These are phyloP conservation scores for Tolypocladium amazonense DNA, from an alignment of 2,329 filamentous ascomycete species.

Conservation along the genomic window DNA sequence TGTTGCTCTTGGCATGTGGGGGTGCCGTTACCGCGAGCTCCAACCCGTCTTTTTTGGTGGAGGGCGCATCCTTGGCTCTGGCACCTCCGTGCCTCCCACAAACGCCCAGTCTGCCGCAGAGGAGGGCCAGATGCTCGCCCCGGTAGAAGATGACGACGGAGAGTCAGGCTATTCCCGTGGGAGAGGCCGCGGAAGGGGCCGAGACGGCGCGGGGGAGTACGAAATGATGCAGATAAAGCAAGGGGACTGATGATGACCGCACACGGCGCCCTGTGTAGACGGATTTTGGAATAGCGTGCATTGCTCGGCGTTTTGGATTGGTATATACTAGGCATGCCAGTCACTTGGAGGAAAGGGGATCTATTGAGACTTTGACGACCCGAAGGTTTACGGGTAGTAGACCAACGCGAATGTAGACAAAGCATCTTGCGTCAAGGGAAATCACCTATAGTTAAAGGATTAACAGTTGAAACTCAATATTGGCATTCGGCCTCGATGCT, in stretches of 20 bases:
- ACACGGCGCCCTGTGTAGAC: not conserved
- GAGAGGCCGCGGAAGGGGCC: slow-evolving; percentile 38
- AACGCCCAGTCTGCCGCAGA: slow-evolving; percentile 11
- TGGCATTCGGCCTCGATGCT: not conserved
- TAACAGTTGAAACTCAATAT: not conserved
- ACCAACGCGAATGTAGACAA: not conserved
- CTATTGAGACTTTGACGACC: not conserved
- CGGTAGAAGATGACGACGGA: slow-evolving; percentile 27
- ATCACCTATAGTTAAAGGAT: accelerated
- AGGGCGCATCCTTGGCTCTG: slow-evolving; percentile 24
- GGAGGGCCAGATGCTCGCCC: slow-evolving; percentile 12
- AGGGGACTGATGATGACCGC: not conserved
- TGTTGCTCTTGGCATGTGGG: slow-evolving; percentile 69
- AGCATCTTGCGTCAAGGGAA: not conserved
- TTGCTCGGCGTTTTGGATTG: slow-evolving; percentile 21
- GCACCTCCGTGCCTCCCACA: slow-evolving; percentile 7
- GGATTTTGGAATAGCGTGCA: slow-evolving; percentile 17
- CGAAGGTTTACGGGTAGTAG: not conserved
- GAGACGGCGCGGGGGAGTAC: slow-evolving; percentile 49
- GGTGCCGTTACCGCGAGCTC: slow-evolving; percentile 82
- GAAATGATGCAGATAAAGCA: slow-evolving; percentile 51
- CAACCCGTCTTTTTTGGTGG: slow-evolving; percentile 81
- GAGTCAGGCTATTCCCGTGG: slow-evolving; percentile 34
- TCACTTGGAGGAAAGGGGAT: not conserved
- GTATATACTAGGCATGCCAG: slow-evolving; percentile 4